Percentiles rank a stretch among this genome's conserved stretches.
Conservation (phyloP, 1,139 yeast genomes). For the Geotrichum histeridarum region DNA sequence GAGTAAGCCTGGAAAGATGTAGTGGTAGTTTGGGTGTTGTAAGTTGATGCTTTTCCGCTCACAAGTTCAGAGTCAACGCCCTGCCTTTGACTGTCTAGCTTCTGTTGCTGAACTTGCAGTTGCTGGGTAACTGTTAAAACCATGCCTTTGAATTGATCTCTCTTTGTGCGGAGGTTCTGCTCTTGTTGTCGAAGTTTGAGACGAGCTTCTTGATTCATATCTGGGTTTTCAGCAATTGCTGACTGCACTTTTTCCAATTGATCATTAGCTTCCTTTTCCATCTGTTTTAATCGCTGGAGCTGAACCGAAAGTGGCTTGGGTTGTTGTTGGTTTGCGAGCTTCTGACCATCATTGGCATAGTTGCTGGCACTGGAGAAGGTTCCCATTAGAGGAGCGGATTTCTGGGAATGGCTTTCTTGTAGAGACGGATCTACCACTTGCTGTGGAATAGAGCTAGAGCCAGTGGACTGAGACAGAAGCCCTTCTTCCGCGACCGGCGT, state of each 20-base stretch:
- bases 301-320: conserved; percentile 11
- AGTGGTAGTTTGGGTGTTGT: too few relatives aligned
- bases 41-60: too few relatives aligned
- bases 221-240: conserved; percentile 25
- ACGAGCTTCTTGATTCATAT: conserved; percentile 24
- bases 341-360: background rate
- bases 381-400: conserved; percentile 10
- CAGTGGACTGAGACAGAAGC: background rate
- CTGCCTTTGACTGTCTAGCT: background rate
- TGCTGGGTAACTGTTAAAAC: conserved; percentile 31
- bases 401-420: background rate
- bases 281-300: conserved; percentile 10
- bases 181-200: conserved; percentile 26
- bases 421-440: conserved; percentile 2
- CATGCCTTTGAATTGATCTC: conserved; percentile 26
- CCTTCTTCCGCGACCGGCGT: background rate
- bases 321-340: background rate
- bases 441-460: conserved; percentile 4
- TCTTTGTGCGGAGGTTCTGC: conserved; percentile 25
- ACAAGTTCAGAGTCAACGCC: too few relatives aligned
- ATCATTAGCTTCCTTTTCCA: conserved; percentile 18
- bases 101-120: conserved; percentile 26
- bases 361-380: background rate
- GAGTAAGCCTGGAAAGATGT: too few relatives aligned
- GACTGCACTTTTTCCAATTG: conserved; percentile 25